These are phyloP conservation scores for Diplodia sapinea DNA, from an alignment of 2,329 filamentous ascomycete genomes.

Conservation along the genomic window DNA sequence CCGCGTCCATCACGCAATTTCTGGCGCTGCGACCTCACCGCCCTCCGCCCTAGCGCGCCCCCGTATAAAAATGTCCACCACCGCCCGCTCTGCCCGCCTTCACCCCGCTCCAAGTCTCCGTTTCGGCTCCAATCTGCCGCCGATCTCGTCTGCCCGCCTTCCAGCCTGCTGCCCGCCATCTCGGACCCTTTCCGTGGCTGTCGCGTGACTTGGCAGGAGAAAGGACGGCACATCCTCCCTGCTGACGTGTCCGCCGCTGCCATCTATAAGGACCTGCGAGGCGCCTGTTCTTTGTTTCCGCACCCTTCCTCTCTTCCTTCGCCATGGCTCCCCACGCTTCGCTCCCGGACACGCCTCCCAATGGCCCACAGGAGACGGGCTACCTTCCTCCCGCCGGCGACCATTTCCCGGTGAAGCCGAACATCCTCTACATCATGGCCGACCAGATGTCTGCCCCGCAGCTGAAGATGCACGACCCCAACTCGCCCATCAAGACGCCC, in stretches of 20 bases:
- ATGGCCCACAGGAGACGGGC: constrained; percentile 25
- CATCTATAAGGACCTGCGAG: constrained; percentile 2
- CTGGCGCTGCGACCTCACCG: constrained; percentile 25
- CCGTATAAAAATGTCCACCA: constrained; percentile 22
- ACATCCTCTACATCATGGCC: constrained; percentile 94
- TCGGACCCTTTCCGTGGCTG: constrained; percentile 8
- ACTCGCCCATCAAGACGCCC: constrained; percentile 89
- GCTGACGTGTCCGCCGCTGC: constrained; percentile 28
- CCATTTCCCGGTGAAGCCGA: constrained; percentile 60
- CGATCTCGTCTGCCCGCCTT: constrained; percentile 10
- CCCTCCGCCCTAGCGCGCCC: constrained; percentile 6
- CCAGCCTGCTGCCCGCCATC: constrained; percentile 2
- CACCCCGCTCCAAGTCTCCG: not conserved
- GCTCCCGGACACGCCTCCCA: constrained; percentile 31
- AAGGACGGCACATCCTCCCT: constrained; percentile 4
- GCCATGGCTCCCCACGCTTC: constrained; percentile 31
- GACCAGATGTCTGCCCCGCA: constrained; percentile 91
- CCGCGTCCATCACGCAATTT: constrained; percentile 31
- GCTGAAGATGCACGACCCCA: constrained; percentile 87
- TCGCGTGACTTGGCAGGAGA: constrained; percentile 27
- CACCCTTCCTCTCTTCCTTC: not conserved
- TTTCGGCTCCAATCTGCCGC: constrained; percentile 7
- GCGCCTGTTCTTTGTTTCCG: not conserved
- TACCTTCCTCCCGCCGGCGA: constrained; percentile 22
- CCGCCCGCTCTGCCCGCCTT: not conserved